Evolutionary conservation across 371 early-diverging fungal genomes (phyloP).

Genomic region (Mucor piriformis): DNA sequence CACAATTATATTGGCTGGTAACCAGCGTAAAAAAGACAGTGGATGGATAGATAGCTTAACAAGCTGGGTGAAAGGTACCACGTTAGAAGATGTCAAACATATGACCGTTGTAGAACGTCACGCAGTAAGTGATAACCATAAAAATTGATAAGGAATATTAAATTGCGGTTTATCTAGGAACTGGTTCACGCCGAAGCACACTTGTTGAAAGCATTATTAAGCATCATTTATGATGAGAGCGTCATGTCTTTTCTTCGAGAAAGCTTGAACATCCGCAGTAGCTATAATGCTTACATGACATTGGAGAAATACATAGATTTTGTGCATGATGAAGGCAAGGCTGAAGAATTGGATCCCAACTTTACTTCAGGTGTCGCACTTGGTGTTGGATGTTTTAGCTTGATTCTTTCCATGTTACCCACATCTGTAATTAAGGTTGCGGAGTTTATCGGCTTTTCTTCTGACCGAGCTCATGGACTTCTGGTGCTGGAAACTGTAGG

Average conservation of each 20-base stretch:
- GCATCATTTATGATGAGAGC: conserved; percentile 70
- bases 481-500: conserved; percentile 62
- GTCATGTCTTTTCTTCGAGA: conserved; percentile 73
- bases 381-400: conserved; percentile 65
- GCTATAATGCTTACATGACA: conserved; percentile 64
- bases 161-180: conserved; percentile 58
- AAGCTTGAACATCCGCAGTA: conserved; percentile 70
- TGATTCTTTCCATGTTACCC: conserved; percentile 56
- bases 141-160: neutral
- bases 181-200: conserved; percentile 74
- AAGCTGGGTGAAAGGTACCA: conserved; percentile 42
- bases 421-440: conserved; percentile 54
- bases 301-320: conserved; percentile 59
- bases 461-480: conserved; percentile 68
- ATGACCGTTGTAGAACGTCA: conserved; percentile 72
- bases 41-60: conserved; percentile 42
- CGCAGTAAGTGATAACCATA: conserved; percentile 45
- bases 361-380: conserved; percentile 75
- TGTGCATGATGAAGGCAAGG: conserved; percentile 14
- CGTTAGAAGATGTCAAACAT: conserved; percentile 48
- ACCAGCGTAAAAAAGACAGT: conserved; percentile 51
- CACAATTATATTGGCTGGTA: conserved; percentile 56
- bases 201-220: conserved; percentile 68
- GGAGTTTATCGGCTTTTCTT: conserved; percentile 75
- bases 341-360: conserved; percentile 61